Base-by-base conservation (phyloP, 2,329 filamentous ascomycete genomes). In the Trichoderma semiorbis region DNA sequence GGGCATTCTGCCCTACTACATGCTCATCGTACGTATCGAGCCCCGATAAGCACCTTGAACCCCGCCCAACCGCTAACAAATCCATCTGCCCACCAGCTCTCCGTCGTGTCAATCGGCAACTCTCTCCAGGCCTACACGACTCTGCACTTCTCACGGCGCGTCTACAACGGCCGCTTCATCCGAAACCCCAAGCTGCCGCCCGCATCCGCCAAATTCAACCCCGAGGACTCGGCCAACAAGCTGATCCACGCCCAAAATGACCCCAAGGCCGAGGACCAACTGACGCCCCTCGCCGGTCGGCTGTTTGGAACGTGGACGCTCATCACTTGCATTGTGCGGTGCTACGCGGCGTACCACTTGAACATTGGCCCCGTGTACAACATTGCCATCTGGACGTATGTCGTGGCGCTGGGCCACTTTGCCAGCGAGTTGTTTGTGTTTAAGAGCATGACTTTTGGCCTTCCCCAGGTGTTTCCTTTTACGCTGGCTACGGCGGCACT, bases 301-400 rank as follows among this genome's bases (percentile, higher is more conserved):
- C 90, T 93, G 24, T 97, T 97, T 80, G 94, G 92, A 69, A 96
- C 93, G 34, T 98, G 94, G 91, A 97, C 95, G 0, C 87, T 95
- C 72, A 85, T 97, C 72, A 91, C 92, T 7, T 88, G 90, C 72
- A 84, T 97, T 65, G 87, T 97, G 58, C 89, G 95, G 67, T 84
- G 94, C 75, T 97, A 97, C 79, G 93, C 93, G 5, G 93, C 93
- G 39, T 97, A 97, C 83, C 86, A 97, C 80, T 89, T 97, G 74
- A 85, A 89, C 75, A 86, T 93, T 73, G 88, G 88, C 1, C 86
- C 88, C 58, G 85, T 95, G 69, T 98, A 97, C 81, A 88, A 96
- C 80, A 85, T 98, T 72, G 92, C 92, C 18, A 84, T 96, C 75
- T 93, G 91, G 88, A 96, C 93, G 8, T 97, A 95, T 80, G 86